Evolutionary conservation across 441 rosid genomes (phyloP), one percentile per base, ranked within the genome.

Genomic region (Gossypium aridum): DNA sequence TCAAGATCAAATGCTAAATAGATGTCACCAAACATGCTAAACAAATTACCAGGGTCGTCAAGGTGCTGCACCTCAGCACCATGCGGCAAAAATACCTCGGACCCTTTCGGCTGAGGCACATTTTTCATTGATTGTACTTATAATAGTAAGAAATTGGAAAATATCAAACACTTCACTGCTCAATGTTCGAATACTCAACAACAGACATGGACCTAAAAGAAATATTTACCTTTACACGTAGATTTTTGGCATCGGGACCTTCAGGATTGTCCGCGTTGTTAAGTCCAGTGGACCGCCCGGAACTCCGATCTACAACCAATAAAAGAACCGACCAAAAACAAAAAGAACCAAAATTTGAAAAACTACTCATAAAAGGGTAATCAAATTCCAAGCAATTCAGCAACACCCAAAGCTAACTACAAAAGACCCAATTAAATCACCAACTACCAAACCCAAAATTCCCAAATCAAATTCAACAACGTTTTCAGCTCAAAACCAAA

Each of bases 221-320:
- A 60, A 60, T 23, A 13, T 2, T 65, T 65, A 95, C 99, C 98
- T 95, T 95, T 2, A 91, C 97, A 19, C 99, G 99, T 71, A 95
- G 84, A 78, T 87, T 91, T 75, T 91, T 93, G 2, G 95, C 86
- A 77, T 93, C 99, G 56, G 78, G 20, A 13, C 77, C 78, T 26
- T 77, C 91, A 17, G 81, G 82, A 73, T 70, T 86, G 45, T 91
- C 99, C 3, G 87, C 74, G 74, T 66, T 82, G 74, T 76, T 87
- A 68, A 88, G 84, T 79, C 92, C 90, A 77, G 85, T 75, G 31
- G 85, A 78, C 71, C 83, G 75, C 76, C 94, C 91, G 65, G 98
- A 79, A 78, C 81, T 88, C 82, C 97, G 87, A 72, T 83, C 97
- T 87, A 83, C 80, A 74, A 82, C 37, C 65, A 55, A 64, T n/a